A percentile compares a stretch with the other conserved stretches of the same genome.
Conservation (phyloP, 345 rosid species). For the Brassica nigra region DNA sequence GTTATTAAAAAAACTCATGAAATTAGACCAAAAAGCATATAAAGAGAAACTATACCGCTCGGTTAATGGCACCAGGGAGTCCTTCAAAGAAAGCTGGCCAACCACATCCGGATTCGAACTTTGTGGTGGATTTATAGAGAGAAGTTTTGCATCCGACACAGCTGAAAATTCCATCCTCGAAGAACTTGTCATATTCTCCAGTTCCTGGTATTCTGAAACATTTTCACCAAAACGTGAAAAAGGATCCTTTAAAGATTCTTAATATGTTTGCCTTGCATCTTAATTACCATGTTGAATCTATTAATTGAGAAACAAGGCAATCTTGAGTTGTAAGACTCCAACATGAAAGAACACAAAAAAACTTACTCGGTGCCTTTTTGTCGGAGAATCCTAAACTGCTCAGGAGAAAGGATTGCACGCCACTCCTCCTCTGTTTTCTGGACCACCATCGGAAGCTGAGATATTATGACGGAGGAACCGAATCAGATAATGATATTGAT, state of each 20-base stretch:
- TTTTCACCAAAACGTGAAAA: background rate
- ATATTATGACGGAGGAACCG: background rate
- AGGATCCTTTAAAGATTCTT: background rate
- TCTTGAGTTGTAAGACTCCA: background rate
- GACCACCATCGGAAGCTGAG: constrained; percentile 11
- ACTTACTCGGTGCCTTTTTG: constrained; percentile 82
- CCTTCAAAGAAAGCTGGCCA: constrained; percentile 95
- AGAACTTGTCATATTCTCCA: constrained; percentile 74
- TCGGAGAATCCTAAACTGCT: constrained; percentile 74
- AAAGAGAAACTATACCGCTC: constrained; percentile 40
- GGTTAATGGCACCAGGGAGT: constrained; percentile 76
- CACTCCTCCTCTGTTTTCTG: constrained; percentile 81
- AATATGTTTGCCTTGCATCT: background rate
- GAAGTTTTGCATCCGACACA: constrained; percentile 87
- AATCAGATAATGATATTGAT: background rate
- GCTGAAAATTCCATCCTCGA: constrained; percentile 59
- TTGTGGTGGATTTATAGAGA: constrained; percentile 72
- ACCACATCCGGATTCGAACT: constrained; percentile 78
- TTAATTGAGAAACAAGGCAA: background rate
- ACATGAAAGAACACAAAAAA: background rate
- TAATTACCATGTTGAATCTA: background rate
- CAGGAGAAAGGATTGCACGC: constrained; percentile 76
- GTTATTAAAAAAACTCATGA: background rate
- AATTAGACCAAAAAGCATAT: background rate
- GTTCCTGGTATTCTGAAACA: constrained; percentile 61